phyloP scores from a whole-genome alignment of 2,329 filamentous ascomycete species.

The Orbilia blumenaviensis region DNA sequence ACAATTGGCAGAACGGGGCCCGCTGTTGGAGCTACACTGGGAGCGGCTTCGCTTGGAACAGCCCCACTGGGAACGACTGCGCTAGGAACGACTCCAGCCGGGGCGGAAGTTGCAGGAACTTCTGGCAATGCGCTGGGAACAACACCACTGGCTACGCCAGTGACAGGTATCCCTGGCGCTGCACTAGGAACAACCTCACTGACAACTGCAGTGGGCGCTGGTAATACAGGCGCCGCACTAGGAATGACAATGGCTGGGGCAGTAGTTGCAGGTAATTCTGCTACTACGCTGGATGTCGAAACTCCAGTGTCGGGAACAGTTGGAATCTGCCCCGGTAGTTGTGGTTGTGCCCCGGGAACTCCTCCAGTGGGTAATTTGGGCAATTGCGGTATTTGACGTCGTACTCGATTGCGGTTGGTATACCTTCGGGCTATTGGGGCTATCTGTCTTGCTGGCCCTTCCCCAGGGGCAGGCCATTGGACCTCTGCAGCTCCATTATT shows the following conservation, averaged over 20 bases:
- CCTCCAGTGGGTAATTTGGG: background rate
- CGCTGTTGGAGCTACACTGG: background rate
- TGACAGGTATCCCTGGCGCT: background rate
- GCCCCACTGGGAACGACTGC: background rate
- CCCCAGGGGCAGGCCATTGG: background rate
- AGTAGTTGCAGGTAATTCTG: background rate
- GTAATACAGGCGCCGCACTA: background rate
- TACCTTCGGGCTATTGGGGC: slow-evolving; percentile 13
- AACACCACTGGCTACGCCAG: too few species aligned
- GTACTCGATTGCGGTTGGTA: background rate
- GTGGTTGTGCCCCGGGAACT: background rate
- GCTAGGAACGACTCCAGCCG: too few species aligned
- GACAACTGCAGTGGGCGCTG: background rate
- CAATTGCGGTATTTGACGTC: background rate
- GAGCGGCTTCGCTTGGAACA: background rate
- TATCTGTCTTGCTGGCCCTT: too few species aligned
- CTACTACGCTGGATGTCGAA: background rate
- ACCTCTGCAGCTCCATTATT: background rate
- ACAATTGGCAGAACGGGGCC: background rate
- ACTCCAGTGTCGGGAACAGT: background rate
- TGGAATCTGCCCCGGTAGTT: background rate
- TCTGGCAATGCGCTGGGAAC: background rate
- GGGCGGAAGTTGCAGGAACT: background rate
- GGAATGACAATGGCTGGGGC: background rate
- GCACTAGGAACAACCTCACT: background rate